Base-by-base conservation (phyloP, 164 flowering plant species). In the Magnolia sinica region DNA sequence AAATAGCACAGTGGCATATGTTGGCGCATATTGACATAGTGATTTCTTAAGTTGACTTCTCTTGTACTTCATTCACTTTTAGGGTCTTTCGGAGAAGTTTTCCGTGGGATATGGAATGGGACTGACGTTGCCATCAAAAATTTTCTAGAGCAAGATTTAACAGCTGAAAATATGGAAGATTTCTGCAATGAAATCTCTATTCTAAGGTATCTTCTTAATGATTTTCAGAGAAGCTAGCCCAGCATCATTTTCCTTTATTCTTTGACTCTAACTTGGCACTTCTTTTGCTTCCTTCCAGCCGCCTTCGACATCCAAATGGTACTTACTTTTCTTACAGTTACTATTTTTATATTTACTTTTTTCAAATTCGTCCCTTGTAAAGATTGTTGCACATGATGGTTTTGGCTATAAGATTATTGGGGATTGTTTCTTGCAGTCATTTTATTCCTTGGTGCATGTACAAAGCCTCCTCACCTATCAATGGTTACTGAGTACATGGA, bases 401-500 rank as follows among this genome's bases (percentile, higher is more conserved):
- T 55, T 55, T 11, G 18, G 2, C 2, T 55, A 55, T 55, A 9
- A 55, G 61, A 11, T 16, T 11, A 11, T 55, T 16, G 18, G 13
- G 13, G 61, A 55, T 29, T 68, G 18, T 68, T 76, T 71, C 37
- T 81, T 88, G 87, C 96, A 96, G 98, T 96, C 74, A 92, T 93
- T 68, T 86, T 96, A 68, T 96, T 96, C 83, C 89, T 96, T 81
- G 99, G 99, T 77, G 98, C 99, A 70, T 96, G 99, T 87, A 91
- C 92, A 74, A 90, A 74, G 81, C 98, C 99, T 78, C 97, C 99
- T 58, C 92, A 86, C 58, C 82, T 96, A 73, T 96, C 98, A 68
- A 91, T 94, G 98, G 83, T 96, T 68, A 96, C 99, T 24, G 99
- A 96, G 81, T 96, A 94, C 84, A 93, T 96, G 98, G 99, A 94